Evolutionary conservation across 345 rosid species (phyloP).

Genomic region (Salix caprea): DNA sequence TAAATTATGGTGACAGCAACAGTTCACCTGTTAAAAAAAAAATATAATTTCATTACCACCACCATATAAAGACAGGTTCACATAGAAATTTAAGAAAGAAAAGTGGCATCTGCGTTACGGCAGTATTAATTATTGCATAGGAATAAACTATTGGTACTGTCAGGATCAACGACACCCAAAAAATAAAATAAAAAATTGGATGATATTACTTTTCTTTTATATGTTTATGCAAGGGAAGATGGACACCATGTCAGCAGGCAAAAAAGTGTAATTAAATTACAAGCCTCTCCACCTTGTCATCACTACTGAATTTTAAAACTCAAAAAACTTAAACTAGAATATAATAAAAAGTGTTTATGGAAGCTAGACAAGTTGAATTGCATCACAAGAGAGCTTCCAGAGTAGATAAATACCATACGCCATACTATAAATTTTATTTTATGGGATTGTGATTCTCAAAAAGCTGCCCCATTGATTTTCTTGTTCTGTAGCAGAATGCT

Average conservation of each 20-base stretch:
- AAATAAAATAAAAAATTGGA: too few species aligned
- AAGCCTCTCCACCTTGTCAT: constrained; percentile 26
- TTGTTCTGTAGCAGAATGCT: constrained; percentile 7
- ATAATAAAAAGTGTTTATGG: constrained; percentile 1
- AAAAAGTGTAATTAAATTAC: background rate
- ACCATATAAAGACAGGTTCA: too few species aligned
- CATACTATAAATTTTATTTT: background rate
- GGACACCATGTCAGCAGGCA: constrained; percentile 15
- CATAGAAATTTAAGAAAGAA: too few species aligned
- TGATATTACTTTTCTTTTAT: too few species aligned
- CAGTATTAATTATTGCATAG: background rate
- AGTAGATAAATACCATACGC: constrained; percentile 6
- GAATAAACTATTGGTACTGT: constrained; percentile 6
- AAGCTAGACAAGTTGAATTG: constrained; percentile 6
- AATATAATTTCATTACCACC: too few species aligned
- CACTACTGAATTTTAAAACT: constrained; percentile 17
- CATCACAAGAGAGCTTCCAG: constrained; percentile 19
- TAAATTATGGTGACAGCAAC: background rate
- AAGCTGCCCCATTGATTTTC: background rate
- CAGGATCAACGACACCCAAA: background rate
- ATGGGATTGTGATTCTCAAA: constrained; percentile 7
- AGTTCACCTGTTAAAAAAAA: too few species aligned
- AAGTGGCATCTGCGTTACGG: too few species aligned
- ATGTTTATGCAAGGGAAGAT: background rate
- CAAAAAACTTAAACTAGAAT: background rate